Percentiles rank a stretch among this genome's conserved stretches.
phyloP scores from a whole-genome alignment of 1,284 basidiomycete genomes.

The Irpex sp. region DNA sequence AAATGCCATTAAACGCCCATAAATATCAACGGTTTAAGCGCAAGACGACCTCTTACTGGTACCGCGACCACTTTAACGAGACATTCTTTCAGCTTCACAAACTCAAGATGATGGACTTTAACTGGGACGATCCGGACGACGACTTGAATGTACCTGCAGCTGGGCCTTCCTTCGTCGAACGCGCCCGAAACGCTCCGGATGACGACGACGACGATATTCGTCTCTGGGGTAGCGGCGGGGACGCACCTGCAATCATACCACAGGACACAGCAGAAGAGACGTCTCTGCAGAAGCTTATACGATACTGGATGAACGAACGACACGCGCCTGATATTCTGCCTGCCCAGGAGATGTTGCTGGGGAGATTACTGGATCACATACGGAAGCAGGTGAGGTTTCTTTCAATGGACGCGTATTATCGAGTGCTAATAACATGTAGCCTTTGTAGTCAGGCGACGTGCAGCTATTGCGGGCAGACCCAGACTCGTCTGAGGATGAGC shows the following conservation, averaged over 20 bases:
- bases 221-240: constrained; percentile 7
- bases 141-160: constrained; percentile 17
- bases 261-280: constrained; percentile 31
- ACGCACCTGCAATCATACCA: constrained; percentile 12
- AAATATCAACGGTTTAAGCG: too few species aligned
- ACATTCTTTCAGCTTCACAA: not conserved
- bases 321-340: constrained; percentile 78
- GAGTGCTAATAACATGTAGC: constrained; percentile 16
- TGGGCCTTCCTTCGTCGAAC: constrained; percentile 22
- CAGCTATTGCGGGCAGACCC: constrained; percentile 74
- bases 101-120: constrained; percentile 12
- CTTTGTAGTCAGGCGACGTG: constrained; percentile 32
- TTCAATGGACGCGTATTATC: not conserved
- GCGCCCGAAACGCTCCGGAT: constrained; percentile 19
- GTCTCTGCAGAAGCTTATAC: constrained; percentile 60
- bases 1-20: too few species aligned
- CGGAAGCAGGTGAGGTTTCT: constrained; percentile 72
- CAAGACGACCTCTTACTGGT: too few species aligned
- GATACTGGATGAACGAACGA: constrained; percentile 85
- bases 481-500: constrained; percentile 82
- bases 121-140: constrained; percentile 17
- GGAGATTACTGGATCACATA: constrained; percentile 74
- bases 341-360: constrained; percentile 73
- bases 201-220: constrained; percentile 20
- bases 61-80: too few species aligned